phyloP scores from a whole-genome alignment of 768 basidiomycete species.

The Guyanaporus albipodus region DNA sequence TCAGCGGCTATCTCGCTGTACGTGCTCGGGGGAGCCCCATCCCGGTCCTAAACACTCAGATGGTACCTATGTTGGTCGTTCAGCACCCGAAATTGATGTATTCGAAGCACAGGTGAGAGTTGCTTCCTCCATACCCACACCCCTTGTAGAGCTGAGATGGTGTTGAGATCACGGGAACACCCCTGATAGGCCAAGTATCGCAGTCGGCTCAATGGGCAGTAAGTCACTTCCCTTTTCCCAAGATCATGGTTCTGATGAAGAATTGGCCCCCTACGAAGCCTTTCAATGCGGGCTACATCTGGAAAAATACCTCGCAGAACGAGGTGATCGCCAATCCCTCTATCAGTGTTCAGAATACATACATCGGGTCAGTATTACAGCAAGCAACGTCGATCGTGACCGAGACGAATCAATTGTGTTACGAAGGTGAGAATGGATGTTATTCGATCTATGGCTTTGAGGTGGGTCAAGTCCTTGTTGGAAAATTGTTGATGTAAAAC shows the following conservation, averaged over 20 bases:
- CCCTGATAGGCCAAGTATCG: conserved; percentile 59
- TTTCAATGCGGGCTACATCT: conserved; percentile 68
- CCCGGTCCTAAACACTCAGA: conserved; percentile 76
- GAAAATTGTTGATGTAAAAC: background rate
- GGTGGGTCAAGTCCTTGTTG: conserved; percentile 31
- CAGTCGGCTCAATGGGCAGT: conserved; percentile 85
- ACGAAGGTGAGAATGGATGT: conserved; percentile 57
- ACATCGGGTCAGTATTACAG: conserved; percentile 66
- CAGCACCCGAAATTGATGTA: conserved; percentile 88
- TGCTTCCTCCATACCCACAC: conserved; percentile 15
- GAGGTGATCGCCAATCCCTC: conserved; percentile 52
- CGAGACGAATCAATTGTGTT: conserved; percentile 63
- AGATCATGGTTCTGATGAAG: background rate
- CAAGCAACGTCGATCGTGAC: conserved; percentile 77
- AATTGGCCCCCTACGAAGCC: conserved; percentile 42
- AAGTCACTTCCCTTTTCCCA: conserved; percentile 28
- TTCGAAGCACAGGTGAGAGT: conserved; percentile 68
- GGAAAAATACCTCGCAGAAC: conserved; percentile 60
- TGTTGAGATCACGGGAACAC: conserved; percentile 44
- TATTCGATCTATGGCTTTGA: conserved; percentile 81
- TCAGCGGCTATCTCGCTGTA: conserved; percentile 82
- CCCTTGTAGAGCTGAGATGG: conserved; percentile 6
- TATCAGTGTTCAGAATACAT: conserved; percentile 57
- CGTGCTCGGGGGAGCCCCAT: conserved; percentile 76
- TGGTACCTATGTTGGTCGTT: conserved; percentile 73